A percentile compares a stretch with the other conserved stretches of the same genome.
Evolutionary conservation across 768 basidiomycete species (phyloP).

Genomic region (Tremella fuciformis): DNA sequence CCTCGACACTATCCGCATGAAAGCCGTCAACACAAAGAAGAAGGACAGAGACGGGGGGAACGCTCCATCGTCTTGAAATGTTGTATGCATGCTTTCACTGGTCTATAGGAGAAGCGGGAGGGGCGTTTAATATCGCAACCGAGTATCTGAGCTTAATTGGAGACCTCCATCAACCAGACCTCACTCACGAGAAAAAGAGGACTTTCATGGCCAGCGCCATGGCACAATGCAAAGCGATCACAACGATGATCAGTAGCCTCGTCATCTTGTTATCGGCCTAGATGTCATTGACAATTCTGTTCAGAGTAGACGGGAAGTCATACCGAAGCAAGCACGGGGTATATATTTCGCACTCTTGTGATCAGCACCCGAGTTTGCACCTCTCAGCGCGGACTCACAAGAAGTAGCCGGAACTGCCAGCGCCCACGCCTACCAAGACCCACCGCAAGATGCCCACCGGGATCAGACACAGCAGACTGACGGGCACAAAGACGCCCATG

Average conservation of each 20-base stretch:
- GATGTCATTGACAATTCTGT: not conserved
- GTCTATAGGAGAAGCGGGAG: conserved; percentile 36
- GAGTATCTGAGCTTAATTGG: conserved; percentile 26
- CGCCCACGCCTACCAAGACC: conserved; percentile 70
- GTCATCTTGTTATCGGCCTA: conserved; percentile 74
- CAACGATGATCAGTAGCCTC: conserved; percentile 72
- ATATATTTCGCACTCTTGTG: conserved; percentile 58
- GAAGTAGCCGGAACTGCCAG: conserved; percentile 81
- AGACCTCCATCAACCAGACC: not conserved
- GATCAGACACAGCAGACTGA: conserved; percentile 67
- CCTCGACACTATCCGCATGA: too few relatives aligned
- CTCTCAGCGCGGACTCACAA: conserved; percentile 53
- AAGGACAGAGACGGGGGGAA: too few relatives aligned
- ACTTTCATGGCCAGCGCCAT: conserved; percentile 84
- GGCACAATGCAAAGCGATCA: conserved; percentile 71
- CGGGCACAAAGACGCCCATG: conserved; percentile 49
- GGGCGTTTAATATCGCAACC: conserved; percentile 26
- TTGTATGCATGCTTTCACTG: conserved; percentile 10
- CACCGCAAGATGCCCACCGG: conserved; percentile 79
- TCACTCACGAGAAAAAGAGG: conserved; percentile 59
- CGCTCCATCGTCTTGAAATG: not conserved
- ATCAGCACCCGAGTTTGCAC: not conserved
- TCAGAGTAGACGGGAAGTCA: conserved; percentile 43
- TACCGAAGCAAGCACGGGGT: conserved; percentile 82
- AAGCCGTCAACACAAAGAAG: too few relatives aligned